A percentile compares a stretch with the other conserved stretches of the same genome.
These are phyloP conservation scores for Drechslerella coelobrocha DNA, from an alignment of 2,329 filamentous ascomycete genomes.

Conservation along the genomic window DNA sequence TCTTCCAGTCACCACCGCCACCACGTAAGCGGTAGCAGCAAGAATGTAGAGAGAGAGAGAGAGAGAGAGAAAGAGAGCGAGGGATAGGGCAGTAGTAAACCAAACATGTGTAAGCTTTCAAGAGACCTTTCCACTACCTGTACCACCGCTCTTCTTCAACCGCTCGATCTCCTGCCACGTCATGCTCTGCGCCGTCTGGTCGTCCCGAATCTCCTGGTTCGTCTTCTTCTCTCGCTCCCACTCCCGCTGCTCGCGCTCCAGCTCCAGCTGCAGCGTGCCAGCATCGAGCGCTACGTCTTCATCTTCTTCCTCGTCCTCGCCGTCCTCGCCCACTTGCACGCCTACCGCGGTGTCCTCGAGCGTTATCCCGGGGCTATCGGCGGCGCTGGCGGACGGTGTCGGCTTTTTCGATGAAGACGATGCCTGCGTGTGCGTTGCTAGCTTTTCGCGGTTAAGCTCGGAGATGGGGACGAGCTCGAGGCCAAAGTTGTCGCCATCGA, in stretches of 20 bases:
- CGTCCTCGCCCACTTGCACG: constrained; percentile 53
- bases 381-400: constrained; percentile 26
- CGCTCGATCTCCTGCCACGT: constrained; percentile 74
- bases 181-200: constrained; percentile 74
- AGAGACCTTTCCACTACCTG: constrained; percentile 66
- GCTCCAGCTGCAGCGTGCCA: constrained; percentile 50
- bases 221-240: constrained; percentile 65
- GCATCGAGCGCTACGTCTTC: constrained; percentile 59
- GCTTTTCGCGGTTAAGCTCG: constrained; percentile 53
- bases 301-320: constrained; percentile 42
- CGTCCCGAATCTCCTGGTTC: constrained; percentile 70
- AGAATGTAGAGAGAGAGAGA: background rate
- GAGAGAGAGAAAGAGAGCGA: constrained; percentile 5
- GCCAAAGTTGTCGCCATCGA: constrained; percentile 62
- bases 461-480: constrained; percentile 53
- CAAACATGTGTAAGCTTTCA: constrained; percentile 12
- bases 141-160: constrained; percentile 71
- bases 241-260: constrained; percentile 57
- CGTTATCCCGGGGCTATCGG: constrained; percentile 40
- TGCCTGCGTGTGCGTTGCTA: constrained; percentile 33
- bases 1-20: too few relatives aligned
- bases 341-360: constrained; percentile 52
- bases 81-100: constrained; percentile 15
- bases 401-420: constrained; percentile 13
- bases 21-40: background rate